Evolutionary conservation across 768 basidiomycete species (phyloP), one percentile per base, ranked within the genome.

Genomic region (Rubroboletus pulcherrimus): DNA sequence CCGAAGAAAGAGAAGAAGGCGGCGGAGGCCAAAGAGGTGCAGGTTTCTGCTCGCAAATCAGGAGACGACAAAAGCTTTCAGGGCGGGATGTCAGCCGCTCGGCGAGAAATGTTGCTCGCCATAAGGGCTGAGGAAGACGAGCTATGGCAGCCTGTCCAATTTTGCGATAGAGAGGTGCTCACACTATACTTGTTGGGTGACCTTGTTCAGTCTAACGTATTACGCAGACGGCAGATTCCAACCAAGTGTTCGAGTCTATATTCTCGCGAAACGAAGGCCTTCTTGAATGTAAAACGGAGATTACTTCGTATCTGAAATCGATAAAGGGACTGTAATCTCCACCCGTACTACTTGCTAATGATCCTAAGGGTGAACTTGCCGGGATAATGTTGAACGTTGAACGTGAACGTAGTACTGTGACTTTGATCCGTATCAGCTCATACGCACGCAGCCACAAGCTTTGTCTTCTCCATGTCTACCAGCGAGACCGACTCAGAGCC

Each of bases 121-220:
- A 83, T 91, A 38, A 81, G 88, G 30, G 74, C 74, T 3, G 91
- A 93, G 65, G 87, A 91, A 63, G 90, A 91, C 51, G 91, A 91
- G 65, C 72, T 71, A 50, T 93, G 91, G 91, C 74, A 84, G 62
- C 75, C 82, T 44, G 74, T 90, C 24, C 77, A 84, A 47, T 91
- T 85, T 67, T 83, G 75, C 63, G 84, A 84, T 60, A 77, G 77
- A 38, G 78, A 82, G 73, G 91, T 92, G 58, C 53, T 81, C 69
- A 29, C 6, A 29, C n/a, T 29, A 37, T 51, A 1, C 51, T 47
- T 48, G 24, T 33, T 24, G 21, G 33, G 9, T 12, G 19, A 12
- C 30, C 56, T 34, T 37, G 50, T 52, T 46, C 50, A 55, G 48
- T 54, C 60, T 60, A 49, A 57, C 58, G 3, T 51, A 17, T 33